Base-by-base conservation (phyloP, 768 basidiomycete genomes). In the Chalciporus sphaerocephalus region DNA sequence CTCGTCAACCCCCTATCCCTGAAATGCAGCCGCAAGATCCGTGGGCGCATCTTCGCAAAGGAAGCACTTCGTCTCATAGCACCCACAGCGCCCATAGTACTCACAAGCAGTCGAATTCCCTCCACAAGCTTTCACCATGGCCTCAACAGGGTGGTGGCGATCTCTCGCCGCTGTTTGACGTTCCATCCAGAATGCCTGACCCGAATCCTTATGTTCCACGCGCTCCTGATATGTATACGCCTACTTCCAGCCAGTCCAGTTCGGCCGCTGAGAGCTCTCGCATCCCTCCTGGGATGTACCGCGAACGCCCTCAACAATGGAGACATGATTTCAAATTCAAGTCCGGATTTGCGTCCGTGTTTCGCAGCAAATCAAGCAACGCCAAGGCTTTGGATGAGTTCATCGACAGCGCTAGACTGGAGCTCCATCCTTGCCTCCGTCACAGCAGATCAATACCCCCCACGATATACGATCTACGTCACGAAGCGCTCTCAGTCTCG, bases 391-490 rank as follows among this genome's bases (percentile, higher is more conserved):
- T 27, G 4, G 48, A 55, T 38, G 60, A 46, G 10, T 24, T 48
- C 4, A 32, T 54, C 0, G 63, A 67, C 22, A 67, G 65, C 35
- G 41, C 62, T 33, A 59, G 49, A 36, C 40, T 65, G 33, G 36
- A 48, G 4, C 51, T 67, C 4, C 62, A 58, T 42, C 50, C 58
- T 3, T 51, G 38, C 22, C 52, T 65, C 5, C 51, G 43, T 28
- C 47, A 63, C n/a, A 65, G 44, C 47, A 55, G 44, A 35, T 44
- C 56, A 1, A 51, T 63, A 13, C 69, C 75, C 0, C 66, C 74
- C 3, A 59, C 80, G 21, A 60, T 66, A 43, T 71, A 71, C 55
- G 81, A 85, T 60, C 58, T 85, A 13, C 79, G 81, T 13, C 55
- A 55, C 1, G 60, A 69, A 16, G 69, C 73, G 2, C 47, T 55